Percentiles rank a stretch among this genome's conserved stretches.
Evolutionary conservation across 345 rosid species (phyloP).

Genomic region (Syzygium jambos): DNA sequence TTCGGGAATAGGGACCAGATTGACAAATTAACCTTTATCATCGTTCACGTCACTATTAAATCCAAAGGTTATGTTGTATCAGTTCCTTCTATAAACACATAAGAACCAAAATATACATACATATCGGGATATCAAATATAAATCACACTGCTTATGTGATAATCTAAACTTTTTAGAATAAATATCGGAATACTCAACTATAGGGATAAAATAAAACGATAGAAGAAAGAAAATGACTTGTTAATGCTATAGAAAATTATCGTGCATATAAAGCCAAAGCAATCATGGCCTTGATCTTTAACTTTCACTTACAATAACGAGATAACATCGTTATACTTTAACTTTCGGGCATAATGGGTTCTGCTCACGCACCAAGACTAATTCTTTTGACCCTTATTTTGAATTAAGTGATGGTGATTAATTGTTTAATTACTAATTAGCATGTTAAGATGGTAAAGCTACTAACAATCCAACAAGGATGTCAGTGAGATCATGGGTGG

Average conservation of each 20-base stretch:
- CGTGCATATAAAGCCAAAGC: background rate
- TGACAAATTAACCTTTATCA: background rate
- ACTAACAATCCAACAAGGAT: background rate
- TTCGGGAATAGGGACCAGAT: background rate
- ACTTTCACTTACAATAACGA: background rate
- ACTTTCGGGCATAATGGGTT: background rate
- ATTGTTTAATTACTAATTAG: background rate
- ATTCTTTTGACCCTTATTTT: background rate
- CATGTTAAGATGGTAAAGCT: background rate
- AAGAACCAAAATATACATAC: background rate
- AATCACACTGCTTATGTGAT: background rate
- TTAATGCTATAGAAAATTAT: background rate
- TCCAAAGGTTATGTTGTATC: background rate
- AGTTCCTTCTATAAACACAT: background rate
- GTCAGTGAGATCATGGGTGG: background rate
- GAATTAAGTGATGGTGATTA: background rate
- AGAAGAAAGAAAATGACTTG: background rate
- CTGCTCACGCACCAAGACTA: background rate
- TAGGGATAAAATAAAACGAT: background rate
- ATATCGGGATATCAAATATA: background rate
- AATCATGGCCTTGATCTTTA: background rate
- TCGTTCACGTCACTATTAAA: background rate
- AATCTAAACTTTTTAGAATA: background rate
- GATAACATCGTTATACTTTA: background rate
- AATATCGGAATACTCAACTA: background rate